Conservation (phyloP, 2,329 filamentous ascomycete genomes). For the Penicillium sp. region DNA sequence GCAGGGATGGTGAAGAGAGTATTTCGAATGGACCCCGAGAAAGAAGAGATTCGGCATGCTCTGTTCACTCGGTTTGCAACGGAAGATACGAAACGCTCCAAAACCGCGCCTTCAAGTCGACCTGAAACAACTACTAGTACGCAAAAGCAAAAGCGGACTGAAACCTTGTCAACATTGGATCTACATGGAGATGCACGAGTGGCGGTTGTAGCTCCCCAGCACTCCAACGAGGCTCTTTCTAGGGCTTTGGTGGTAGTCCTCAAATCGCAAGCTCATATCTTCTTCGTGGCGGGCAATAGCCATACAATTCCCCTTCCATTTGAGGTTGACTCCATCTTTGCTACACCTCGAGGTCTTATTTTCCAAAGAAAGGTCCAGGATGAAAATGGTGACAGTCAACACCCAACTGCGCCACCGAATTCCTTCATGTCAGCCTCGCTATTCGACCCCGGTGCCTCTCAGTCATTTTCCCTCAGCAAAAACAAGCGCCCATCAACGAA, state of each 20-base stretch:
- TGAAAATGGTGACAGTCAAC: constrained; percentile 16
- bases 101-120: constrained; percentile 4
- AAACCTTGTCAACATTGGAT: constrained; percentile 26
- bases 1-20: constrained; percentile 80
- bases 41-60: constrained; percentile 81
- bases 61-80: constrained; percentile 78
- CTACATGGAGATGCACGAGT: constrained; percentile 26
- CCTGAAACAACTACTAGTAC: neutral
- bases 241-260: constrained; percentile 85
- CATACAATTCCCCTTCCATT: constrained; percentile 93
- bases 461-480: constrained; percentile 34
- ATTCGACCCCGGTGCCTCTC: constrained; percentile 35
- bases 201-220: constrained; percentile 19
- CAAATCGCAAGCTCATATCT: constrained; percentile 88
- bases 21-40: constrained; percentile 82
- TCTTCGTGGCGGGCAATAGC: constrained; percentile 82
- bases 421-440: constrained; percentile 75
- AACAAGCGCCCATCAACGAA: constrained; percentile 48
- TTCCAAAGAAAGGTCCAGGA: constrained; percentile 72
- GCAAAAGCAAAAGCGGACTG: constrained; percentile 12
- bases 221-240: constrained; percentile 33
- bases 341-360: constrained; percentile 78
- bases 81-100: constrained; percentile 25
- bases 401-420: constrained; percentile 67
- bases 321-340: constrained; percentile 83